Conservation (phyloP, 106 monocot species). For the Platanthera zijinensis region DNA sequence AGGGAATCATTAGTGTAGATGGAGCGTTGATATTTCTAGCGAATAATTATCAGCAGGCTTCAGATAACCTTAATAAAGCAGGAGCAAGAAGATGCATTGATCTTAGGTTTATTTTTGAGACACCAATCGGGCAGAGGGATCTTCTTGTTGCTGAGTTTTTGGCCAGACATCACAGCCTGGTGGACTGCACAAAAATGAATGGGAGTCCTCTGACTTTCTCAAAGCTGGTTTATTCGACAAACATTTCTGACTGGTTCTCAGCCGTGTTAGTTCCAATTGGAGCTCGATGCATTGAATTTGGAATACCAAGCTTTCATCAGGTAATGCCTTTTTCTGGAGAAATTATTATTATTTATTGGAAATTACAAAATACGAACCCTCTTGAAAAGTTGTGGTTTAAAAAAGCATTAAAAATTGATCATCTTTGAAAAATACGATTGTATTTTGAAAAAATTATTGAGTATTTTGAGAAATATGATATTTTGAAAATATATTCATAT, state of each 20-base stretch:
- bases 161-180: constrained; percentile 20
- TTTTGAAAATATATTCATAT: too few species aligned
- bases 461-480: too few species aligned
- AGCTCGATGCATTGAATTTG: constrained; percentile 59
- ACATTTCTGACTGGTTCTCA: constrained; percentile 44
- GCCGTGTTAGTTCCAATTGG: constrained; percentile 49
- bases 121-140: constrained; percentile 49
- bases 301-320: constrained; percentile 22
- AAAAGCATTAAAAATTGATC: too few species aligned
- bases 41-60: constrained; percentile 20
- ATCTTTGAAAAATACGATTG: too few species aligned
- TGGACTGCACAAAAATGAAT: constrained; percentile 18
- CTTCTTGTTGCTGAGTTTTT: constrained; percentile 45
- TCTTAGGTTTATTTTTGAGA: constrained; percentile 69
- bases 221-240: constrained; percentile 46
- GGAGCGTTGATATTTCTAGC: constrained; percentile 45
- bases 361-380: background rate
- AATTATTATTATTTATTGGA: background rate
- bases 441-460: too few species aligned
- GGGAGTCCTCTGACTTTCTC: constrained; percentile 37
- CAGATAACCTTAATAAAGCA: constrained; percentile 23
- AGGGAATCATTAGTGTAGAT: constrained; percentile 44
- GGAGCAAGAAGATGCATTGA: constrained; percentile 55
- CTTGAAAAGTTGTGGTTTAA: too few species aligned
- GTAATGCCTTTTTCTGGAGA: constrained; percentile 22